Evolutionary conservation across 208 protist species (phyloP), one percentile per base, ranked within the genome.

Genomic region (Lotmaria passim): DNA sequence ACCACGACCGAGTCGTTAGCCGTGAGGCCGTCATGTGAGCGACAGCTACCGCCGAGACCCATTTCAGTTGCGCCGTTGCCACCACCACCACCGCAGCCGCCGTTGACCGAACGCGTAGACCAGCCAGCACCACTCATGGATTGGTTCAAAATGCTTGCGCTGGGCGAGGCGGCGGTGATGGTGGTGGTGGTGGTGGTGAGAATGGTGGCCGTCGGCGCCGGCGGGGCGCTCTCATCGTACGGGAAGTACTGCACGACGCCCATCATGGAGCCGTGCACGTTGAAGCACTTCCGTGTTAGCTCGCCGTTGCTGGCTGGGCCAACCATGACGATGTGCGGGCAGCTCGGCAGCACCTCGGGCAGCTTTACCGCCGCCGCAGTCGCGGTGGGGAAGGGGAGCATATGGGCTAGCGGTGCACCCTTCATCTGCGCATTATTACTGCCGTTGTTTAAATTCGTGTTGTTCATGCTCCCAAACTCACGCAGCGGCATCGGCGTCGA

Each of bases 251-350:
- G 67, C 58, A 82, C 24, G 26, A 79, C 69, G 38, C 62, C 74
- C 23, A 59, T 14, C 47, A 86, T 70, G 15, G 72, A 70, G 28
- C 75, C 75, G 47, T 86, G 81, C 34, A 86, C 81, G 61, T 86
- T 86, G 21, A 76, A 67, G 33, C 61, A 70, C 57, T 79, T 82
- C 14, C 76, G 70, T 34, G 60, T 47, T 4, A 78, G 31, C 21
- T 76, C 60, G 14, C 48, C 36, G 57, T 65, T 84, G 23, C 47
- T 41, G 19, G 73, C 48, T 7, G 65, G 41, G 17, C 61, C 68
- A 15, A 79, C 50, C 33, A 79, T 66, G 23, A 71, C 36, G 31
- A 75, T 1, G 26, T 59, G 56, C 1, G 57, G 43, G 33, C 28
- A 63, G 23, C 57, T 24, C 26, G 57, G 17, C 28, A 30, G 7